These are phyloP conservation scores for Crithidia fasciculata DNA, from an alignment of 208 protist species.

Conservation along the genomic window DNA sequence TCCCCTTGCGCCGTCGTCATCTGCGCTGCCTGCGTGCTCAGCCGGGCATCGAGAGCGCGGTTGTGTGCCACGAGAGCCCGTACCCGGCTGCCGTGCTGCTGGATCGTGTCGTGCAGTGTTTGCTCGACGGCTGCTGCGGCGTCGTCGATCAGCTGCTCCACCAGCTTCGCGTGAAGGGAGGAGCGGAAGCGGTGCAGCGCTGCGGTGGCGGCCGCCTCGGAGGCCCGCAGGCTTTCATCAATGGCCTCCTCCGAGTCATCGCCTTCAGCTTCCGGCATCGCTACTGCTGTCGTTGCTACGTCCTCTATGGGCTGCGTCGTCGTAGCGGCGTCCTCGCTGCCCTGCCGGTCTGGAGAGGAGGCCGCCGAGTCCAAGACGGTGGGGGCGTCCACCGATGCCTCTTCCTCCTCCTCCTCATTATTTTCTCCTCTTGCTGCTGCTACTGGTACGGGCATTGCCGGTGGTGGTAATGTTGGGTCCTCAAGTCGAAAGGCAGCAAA, in stretches of 20 bases:
- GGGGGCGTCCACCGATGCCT: neutral
- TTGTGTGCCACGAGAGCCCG: slow-evolving; percentile 30
- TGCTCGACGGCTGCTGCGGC: slow-evolving; percentile 20
- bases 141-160: slow-evolving; percentile 39
- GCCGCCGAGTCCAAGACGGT: slow-evolving; percentile 18
- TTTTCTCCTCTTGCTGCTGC: slow-evolving; percentile 5
- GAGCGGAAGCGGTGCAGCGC: slow-evolving; percentile 30
- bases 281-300: neutral
- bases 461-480: neutral
- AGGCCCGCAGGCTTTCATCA: slow-evolving; percentile 10
- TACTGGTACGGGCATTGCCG: neutral
- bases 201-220: slow-evolving; percentile 27
- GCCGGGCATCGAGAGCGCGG: slow-evolving; percentile 13
- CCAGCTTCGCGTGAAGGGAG: slow-evolving; percentile 33
- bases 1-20: slow-evolving; percentile 18
- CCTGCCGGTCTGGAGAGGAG: neutral
- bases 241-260: slow-evolving; percentile 13
- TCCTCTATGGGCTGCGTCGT: neutral
- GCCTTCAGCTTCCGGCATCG: neutral
- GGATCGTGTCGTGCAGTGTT: slow-evolving; percentile 28
- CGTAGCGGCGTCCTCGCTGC: neutral
- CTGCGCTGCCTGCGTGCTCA: slow-evolving; percentile 8
- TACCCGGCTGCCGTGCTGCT: slow-evolving; percentile 20
- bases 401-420: neutral
- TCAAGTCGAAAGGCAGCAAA: neutral